Percentiles rank a stretch among this genome's conserved stretches.
phyloP scores from a whole-genome alignment of 108 stramenopile species.

The Fistulifera solaris region DNA sequence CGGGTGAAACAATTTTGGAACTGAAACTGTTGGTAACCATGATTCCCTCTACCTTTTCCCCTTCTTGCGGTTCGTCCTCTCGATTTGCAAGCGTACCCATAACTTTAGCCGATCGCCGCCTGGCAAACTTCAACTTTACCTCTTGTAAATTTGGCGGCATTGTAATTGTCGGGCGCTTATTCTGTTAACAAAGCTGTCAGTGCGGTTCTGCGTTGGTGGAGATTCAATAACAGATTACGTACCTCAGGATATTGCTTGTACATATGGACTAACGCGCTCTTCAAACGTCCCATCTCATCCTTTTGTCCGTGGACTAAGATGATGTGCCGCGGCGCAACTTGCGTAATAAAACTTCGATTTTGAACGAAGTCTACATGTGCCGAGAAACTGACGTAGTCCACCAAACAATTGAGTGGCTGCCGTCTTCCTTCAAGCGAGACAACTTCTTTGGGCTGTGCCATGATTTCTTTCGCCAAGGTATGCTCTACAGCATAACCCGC shows the following conservation, averaged over 20 bases:
- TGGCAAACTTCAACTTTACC: conserved; percentile 80
- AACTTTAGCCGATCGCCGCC: conserved; percentile 77
- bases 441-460: conserved; percentile 92
- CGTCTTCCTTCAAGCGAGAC: conserved; percentile 86
- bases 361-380: conserved; percentile 98
- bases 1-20: conserved; percentile 72
- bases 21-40: conserved; percentile 82
- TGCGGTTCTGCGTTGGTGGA: too few species aligned
- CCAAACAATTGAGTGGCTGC: conserved; percentile 85
- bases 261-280: conserved; percentile 73
- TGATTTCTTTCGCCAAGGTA: conserved; percentile 95
- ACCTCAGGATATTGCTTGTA: conserved; percentile 68
- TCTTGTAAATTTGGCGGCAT: conserved; percentile 85
- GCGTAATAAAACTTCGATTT: conserved; percentile 86
- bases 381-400: conserved; percentile 94
- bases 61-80: conserved; percentile 23
- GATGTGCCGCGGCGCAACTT: conserved; percentile 84
- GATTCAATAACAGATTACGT: conserved; percentile 6
- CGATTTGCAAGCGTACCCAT: conserved; percentile 71
- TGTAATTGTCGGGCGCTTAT: conserved; percentile 75
- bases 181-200: conserved; percentile 14
- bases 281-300: conserved; percentile 91
- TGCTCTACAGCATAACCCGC: conserved; percentile 98
- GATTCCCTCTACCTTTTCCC: conserved; percentile 66
- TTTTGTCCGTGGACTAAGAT: conserved; percentile 97